Percentiles rank a stretch among this genome's conserved stretches.
Conservation (phyloP, 306 rosid species). For the Trifolium dubium region DNA sequence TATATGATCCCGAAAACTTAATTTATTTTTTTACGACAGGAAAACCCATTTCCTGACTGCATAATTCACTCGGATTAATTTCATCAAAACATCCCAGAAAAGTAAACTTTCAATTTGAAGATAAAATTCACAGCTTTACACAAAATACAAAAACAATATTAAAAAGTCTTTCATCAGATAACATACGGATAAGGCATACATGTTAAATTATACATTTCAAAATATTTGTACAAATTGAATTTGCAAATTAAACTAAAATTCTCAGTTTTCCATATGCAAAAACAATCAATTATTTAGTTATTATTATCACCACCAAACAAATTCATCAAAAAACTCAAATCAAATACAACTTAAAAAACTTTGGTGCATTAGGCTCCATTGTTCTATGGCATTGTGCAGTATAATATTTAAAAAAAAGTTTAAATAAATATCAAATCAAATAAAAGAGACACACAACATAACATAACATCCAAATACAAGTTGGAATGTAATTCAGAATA, state of each 20-base stretch:
- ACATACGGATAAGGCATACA: neutral
- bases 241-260: neutral
- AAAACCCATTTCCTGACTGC: neutral
- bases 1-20: neutral
- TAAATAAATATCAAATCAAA: neutral
- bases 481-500: neutral
- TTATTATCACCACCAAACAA: conserved; percentile 23
- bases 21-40: neutral
- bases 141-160: neutral
- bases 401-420: neutral
- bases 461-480: neutral
- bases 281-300: neutral
- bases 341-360: neutral
- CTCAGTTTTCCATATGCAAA: neutral
- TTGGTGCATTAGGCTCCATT: neutral
- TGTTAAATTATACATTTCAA: neutral
- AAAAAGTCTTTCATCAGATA: neutral
- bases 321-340: neutral
- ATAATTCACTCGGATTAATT: neutral
- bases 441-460: neutral
- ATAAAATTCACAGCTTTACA: conserved; percentile 9
- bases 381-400: conserved; percentile 1
- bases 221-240: neutral
- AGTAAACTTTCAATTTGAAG: neutral
- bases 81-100: neutral